Evolutionary conservation across 306 rosid species (phyloP), one percentile per base, ranked within the genome.

Genomic region (Crataegus laevigata): DNA sequence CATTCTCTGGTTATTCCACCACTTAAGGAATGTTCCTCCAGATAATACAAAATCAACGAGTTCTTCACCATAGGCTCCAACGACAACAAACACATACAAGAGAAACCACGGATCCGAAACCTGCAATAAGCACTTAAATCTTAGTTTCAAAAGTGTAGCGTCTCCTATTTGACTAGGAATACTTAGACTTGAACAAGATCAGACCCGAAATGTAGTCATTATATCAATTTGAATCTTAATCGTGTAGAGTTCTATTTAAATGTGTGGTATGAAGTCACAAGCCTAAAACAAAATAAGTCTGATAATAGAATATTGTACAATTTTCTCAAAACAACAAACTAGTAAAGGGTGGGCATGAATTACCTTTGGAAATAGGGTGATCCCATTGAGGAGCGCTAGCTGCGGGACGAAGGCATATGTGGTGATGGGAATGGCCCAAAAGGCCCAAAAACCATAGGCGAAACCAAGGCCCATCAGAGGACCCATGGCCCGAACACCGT

Each of bases 1-100:
- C 77, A 84, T 84, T 59, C 88, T 82, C 30, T 87, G 88, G 14
- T 82, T 82, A 50, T 80, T 82, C 84, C 91, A 87, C 88, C 85
- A 84, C 38, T 61, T 75, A 1, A 11, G 28, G 26, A 87, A 50
- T 32, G 83, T 64, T 29, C 80, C 69, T 43, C 85, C 84, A 0
- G 36, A 76, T 4, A 68, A n/a, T 10, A 78, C n/a, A 66, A 84
- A 84, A 22, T 84, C 85, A 8, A 87, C 4, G 6, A 77, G 26
- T n/a, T 84, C 80, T 64, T 80, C 73, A 3, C 76, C 70, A n/a
- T 84, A 87, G 3, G 85, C 80, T 51, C 86, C 90, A 8, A 82
- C 2, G 61, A 79, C 71, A 38, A 79, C 74, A 14, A 77, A 82
- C 19, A 59, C 45, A 11, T 84, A 81, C 55, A 87, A 24, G 12